A percentile compares a stretch with the other conserved stretches of the same genome.
Evolutionary conservation across 139 green algal species (phyloP).

Genomic region (Auxenochlorella pyrenoidosa): DNA sequence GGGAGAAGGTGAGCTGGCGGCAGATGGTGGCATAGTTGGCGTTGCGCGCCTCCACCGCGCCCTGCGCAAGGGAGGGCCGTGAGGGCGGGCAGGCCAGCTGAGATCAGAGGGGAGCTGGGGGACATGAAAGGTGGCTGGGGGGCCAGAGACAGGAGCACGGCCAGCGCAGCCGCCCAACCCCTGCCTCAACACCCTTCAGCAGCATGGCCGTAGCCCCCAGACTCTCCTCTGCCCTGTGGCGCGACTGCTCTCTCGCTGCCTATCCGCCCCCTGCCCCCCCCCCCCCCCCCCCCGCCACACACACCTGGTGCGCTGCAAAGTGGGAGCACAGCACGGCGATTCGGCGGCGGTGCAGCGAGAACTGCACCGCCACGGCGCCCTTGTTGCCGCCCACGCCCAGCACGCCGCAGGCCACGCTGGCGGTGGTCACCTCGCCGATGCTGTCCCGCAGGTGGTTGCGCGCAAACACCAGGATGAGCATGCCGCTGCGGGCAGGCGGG

Average conservation of each 20-base stretch:
- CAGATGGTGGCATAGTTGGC: constrained; percentile 86
- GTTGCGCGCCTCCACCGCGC: constrained; percentile 85
- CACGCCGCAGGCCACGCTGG: constrained; percentile 88
- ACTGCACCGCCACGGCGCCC: constrained; percentile 87
- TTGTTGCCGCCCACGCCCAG: constrained; percentile 97
- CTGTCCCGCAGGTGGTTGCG: constrained; percentile 35
- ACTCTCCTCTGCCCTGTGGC: too few relatives aligned
- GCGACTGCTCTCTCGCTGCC: too few relatives aligned
- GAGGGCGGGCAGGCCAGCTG: not conserved
- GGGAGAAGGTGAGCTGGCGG: constrained; percentile 75
- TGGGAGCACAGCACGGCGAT: constrained; percentile 86
- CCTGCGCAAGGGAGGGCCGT: constrained; percentile 40
- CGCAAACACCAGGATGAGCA: constrained; percentile 82
- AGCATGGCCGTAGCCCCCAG: too few relatives aligned
- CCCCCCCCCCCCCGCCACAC: not conserved
- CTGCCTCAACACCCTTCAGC: too few relatives aligned
- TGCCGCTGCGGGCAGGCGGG: constrained; percentile 47
- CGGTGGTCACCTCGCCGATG: constrained; percentile 55
- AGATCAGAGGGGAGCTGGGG: too few relatives aligned
- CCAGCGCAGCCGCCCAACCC: too few relatives aligned
- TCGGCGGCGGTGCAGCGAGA: constrained; percentile 81
- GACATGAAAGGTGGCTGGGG: too few relatives aligned
- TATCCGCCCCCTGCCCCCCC: not conserved
- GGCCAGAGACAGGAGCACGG: too few relatives aligned
- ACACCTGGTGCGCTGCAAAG: constrained; percentile 93